A percentile compares a stretch with the other conserved stretches of the same genome.
Evolutionary conservation across 768 basidiomycete species (phyloP).

Genomic region (Auriculariales sp.): DNA sequence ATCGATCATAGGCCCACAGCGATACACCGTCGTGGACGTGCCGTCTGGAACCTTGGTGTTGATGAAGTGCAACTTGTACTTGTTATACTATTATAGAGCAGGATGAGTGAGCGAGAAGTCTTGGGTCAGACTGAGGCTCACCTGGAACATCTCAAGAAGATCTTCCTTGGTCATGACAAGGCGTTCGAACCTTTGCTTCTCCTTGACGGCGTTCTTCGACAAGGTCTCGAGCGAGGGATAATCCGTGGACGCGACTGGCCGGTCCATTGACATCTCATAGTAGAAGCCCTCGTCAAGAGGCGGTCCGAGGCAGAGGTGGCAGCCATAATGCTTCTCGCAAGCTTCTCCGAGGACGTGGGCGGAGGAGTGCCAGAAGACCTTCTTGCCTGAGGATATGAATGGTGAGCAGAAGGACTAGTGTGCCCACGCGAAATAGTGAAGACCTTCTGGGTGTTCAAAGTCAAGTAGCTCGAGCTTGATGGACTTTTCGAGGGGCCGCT

Average conservation of each 20-base stretch:
- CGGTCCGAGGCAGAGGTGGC: conserved; percentile 91
- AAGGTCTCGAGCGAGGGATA: conserved; percentile 84
- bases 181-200: conserved; percentile 94
- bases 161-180: conserved; percentile 87
- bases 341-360: conserved; percentile 97
- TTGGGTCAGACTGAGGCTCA: conserved; percentile 21
- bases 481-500: conserved; percentile 80
- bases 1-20: conserved; percentile 97
- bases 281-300: conserved; percentile 98
- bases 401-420: neutral
- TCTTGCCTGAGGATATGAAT: conserved; percentile 46
- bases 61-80: conserved; percentile 94
- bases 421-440: neutral
- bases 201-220: conserved; percentile 78
- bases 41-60: conserved; percentile 93
- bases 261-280: conserved; percentile 89
- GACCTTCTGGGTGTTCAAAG: conserved; percentile 85
- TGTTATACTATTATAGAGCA: conserved; percentile 75
- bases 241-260: conserved; percentile 60
- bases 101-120: neutral
- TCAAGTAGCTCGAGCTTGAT: conserved; percentile 75
- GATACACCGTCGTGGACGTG: conserved; percentile 92
- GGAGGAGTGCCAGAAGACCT: conserved; percentile 99
- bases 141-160: conserved; percentile 92
- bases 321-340: conserved; percentile 90